These are phyloP conservation scores for Mimosa pudica DNA, from an alignment of 306 rosid genomes.

Conservation along the genomic window DNA sequence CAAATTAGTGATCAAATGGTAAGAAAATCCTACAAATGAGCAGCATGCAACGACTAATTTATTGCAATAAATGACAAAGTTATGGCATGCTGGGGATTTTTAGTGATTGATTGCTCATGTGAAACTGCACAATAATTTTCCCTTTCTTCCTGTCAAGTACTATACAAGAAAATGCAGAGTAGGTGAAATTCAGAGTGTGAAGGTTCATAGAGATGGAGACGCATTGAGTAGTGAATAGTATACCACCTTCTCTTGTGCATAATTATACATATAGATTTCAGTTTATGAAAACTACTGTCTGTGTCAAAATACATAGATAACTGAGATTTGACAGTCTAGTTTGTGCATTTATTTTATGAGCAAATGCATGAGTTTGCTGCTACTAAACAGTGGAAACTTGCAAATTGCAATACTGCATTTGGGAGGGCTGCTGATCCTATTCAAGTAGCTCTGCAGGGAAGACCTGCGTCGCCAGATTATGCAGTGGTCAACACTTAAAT, in stretches of 20 bases:
- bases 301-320: neutral
- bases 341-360: conserved; percentile 23
- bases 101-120: too few relatives aligned
- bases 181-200: neutral
- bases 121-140: too few relatives aligned
- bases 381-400: neutral
- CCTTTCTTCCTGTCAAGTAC: conserved; percentile 19
- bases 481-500: neutral
- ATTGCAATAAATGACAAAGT: too few relatives aligned
- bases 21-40: too few relatives aligned
- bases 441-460: neutral
- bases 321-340: conserved; percentile 6
- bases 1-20: too few relatives aligned
- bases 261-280: conserved; percentile 20
- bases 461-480: neutral
- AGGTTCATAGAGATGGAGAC: conserved; percentile 13
- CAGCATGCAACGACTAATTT: too few relatives aligned
- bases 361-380: conserved; percentile 7
- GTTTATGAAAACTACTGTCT: conserved; percentile 1
- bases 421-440: conserved; percentile 1
- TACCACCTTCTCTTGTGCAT: conserved; percentile 25
- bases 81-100: too few relatives aligned
- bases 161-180: conserved; percentile 19
- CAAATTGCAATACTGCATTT: conserved; percentile 1
- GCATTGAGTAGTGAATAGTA: neutral